These are phyloP conservation scores for Aspergillus panamensis DNA, from an alignment of 495 filamentous ascomycete species.

Conservation along the genomic window DNA sequence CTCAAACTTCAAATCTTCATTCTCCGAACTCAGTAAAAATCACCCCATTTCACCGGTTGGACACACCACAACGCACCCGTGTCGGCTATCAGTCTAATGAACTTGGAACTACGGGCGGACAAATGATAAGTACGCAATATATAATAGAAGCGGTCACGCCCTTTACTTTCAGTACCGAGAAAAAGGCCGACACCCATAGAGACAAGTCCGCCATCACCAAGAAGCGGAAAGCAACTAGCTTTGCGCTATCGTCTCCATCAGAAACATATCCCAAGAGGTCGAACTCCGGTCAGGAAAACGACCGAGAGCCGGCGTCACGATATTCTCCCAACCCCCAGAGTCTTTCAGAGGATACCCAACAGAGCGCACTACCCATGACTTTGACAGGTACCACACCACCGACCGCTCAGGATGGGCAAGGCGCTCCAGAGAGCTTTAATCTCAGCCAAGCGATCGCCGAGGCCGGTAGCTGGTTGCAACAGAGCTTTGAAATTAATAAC, in stretches of 20 bases:
- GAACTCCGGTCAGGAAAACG: slow-evolving; percentile 5
- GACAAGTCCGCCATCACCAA: slow-evolving; percentile 13
- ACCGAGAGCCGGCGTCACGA: slow-evolving; percentile 1
- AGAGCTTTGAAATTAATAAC: slow-evolving; percentile 40
- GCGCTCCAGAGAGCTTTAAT: slow-evolving; percentile 34
- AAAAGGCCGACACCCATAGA: slow-evolving; percentile 25
- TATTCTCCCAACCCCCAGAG: slow-evolving; percentile 2
- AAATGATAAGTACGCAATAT: slow-evolving; percentile 47
- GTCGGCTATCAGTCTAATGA: slow-evolving; percentile 1
- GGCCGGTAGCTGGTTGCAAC: slow-evolving; percentile 44
- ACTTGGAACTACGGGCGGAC: slow-evolving; percentile 18
- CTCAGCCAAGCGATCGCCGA: slow-evolving; percentile 45
- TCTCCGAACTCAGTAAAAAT: slow-evolving; percentile 25
- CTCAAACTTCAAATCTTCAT: slow-evolving; percentile 15
- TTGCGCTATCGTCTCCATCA: slow-evolving; percentile 13
- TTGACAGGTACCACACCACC: slow-evolving; percentile 34
- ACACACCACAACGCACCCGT: slow-evolving; percentile 11
- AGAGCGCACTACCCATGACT: slow-evolving; percentile 28
- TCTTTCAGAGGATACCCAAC: slow-evolving; percentile 13
- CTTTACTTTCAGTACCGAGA: slow-evolving; percentile 45
- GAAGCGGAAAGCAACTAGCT: slow-evolving; percentile 16
- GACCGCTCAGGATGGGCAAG: slow-evolving; percentile 40
- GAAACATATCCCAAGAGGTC: not conserved
- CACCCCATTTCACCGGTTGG: slow-evolving; percentile 34
- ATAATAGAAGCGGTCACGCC: slow-evolving; percentile 50